phyloP scores from a whole-genome alignment of 371 early-diverging fungal species.

The Mucor circinelloides region DNA sequence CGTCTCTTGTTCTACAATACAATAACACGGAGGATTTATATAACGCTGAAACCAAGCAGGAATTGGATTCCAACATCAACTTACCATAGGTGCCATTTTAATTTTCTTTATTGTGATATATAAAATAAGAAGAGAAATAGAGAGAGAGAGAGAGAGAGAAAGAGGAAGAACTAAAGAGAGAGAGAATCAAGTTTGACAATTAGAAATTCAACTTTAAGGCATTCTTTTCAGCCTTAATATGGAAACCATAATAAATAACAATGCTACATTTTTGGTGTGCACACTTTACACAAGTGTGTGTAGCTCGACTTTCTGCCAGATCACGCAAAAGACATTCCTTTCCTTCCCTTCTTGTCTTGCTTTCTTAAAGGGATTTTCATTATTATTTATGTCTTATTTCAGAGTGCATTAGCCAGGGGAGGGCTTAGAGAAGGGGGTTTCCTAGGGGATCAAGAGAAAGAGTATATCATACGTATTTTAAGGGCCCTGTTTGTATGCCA shows the following conservation, averaged over 20 bases:
- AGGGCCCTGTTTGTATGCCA: conserved; percentile 24
- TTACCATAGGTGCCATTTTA: conserved; percentile 26
- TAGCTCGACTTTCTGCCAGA: neutral
- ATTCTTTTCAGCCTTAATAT: neutral
- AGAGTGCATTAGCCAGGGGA: neutral
- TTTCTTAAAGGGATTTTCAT: neutral
- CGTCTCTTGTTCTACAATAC: conserved; percentile 55
- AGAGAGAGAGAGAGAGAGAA: neutral
- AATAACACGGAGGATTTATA: neutral
- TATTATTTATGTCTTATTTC: neutral
- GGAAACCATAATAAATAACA: conserved; percentile 2
- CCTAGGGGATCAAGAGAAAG: neutral
- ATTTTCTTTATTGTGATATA: neutral
- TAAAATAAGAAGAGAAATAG: neutral
- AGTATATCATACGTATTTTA: conserved; percentile 3
- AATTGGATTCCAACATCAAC: neutral
- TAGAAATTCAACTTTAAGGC: conserved; percentile 1
- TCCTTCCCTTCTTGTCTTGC: neutral
- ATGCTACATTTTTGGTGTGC: neutral
- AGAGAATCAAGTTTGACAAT: neutral
- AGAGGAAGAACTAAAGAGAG: no score
- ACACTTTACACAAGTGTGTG: no score
- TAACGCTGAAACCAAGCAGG: no score
- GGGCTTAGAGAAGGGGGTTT: neutral
- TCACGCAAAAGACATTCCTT: neutral